Conservation (phyloP, 768 basidiomycete species). For the Tylopilus rubrobrunneus region DNA sequence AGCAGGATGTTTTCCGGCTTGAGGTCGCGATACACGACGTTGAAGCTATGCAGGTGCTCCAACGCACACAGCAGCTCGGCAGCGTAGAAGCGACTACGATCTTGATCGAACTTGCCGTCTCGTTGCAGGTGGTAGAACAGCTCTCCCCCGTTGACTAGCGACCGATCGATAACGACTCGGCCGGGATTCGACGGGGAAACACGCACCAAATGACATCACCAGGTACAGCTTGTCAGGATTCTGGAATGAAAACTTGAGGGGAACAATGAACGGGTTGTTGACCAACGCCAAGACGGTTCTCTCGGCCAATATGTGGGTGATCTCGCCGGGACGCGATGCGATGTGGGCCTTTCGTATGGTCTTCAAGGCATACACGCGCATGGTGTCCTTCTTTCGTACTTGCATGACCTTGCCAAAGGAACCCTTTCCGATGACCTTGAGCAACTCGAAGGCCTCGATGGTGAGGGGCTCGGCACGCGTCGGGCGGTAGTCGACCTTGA, state of each 20-base stretch:
- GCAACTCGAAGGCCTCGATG: conserved; percentile 95
- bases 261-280: conserved; percentile 98
- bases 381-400: conserved; percentile 97
- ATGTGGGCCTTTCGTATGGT: conserved; percentile 98
- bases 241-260: conserved; percentile 98
- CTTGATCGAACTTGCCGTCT: conserved; percentile 94
- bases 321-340: conserved; percentile 92
- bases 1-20: conserved; percentile 98
- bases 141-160: conserved; percentile 90
- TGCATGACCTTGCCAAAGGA: conserved; percentile 99
- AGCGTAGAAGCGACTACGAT: conserved; percentile 92
- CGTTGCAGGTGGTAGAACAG: conserved; percentile 96
- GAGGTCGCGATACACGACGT: conserved; percentile 96
- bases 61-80: conserved; percentile 94
- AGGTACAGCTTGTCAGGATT: conserved; percentile 96
- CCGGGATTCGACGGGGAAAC: not conserved
- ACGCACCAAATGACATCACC: conserved; percentile 90
- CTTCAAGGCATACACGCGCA: conserved; percentile 96
- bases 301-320: conserved; percentile 97
- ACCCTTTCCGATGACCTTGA: conserved; percentile 98
- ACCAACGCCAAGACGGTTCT: conserved; percentile 95
- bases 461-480: conserved; percentile 78
- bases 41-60: conserved; percentile 95
- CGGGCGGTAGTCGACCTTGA: conserved; percentile 93
- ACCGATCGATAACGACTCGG: not conserved